A percentile compares a stretch with the other conserved stretches of the same genome.
Evolutionary conservation across 2,329 filamentous ascomycete genomes (phyloP).

Genomic region (Aspergillus sp.): DNA sequence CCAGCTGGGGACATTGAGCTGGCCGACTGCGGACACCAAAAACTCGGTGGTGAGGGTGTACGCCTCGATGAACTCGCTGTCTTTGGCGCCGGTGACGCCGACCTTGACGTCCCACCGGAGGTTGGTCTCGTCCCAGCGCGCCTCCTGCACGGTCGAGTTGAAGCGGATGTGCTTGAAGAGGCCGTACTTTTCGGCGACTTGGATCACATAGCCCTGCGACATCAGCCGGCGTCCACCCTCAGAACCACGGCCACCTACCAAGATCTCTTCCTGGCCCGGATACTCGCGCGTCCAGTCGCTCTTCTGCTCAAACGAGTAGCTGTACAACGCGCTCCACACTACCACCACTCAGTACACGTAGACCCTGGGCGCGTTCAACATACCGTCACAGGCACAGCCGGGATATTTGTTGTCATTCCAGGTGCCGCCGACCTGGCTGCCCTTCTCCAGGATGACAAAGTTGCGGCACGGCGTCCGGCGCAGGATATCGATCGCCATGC

Average conservation of each 20-base stretch:
- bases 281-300: constrained; percentile 58
- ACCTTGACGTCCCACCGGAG: constrained; percentile 54
- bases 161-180: constrained; percentile 60
- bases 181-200: constrained; percentile 53
- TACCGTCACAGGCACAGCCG: constrained; percentile 55
- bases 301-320: constrained; percentile 61
- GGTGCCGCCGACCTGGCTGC: constrained; percentile 53
- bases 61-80: constrained; percentile 51
- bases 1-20: constrained; percentile 55
- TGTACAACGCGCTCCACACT: constrained; percentile 58
- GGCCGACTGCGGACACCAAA: constrained; percentile 58
- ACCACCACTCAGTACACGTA: background rate
- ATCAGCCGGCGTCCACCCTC: background rate
- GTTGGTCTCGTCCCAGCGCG: constrained; percentile 54
- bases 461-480: constrained; percentile 47
- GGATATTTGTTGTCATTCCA: constrained; percentile 60
- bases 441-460: constrained; percentile 59
- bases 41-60: constrained; percentile 58
- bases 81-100: constrained; percentile 51
- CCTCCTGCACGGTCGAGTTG: constrained; percentile 53
- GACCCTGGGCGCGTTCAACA: background rate
- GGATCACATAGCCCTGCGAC: constrained; percentile 49
- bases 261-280: constrained; percentile 60
- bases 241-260: constrained; percentile 30
- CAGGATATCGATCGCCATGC: constrained; percentile 58